These are phyloP conservation scores for Epichloe sibirici DNA, from an alignment of 2,329 filamentous ascomycete species.

Conservation along the genomic window DNA sequence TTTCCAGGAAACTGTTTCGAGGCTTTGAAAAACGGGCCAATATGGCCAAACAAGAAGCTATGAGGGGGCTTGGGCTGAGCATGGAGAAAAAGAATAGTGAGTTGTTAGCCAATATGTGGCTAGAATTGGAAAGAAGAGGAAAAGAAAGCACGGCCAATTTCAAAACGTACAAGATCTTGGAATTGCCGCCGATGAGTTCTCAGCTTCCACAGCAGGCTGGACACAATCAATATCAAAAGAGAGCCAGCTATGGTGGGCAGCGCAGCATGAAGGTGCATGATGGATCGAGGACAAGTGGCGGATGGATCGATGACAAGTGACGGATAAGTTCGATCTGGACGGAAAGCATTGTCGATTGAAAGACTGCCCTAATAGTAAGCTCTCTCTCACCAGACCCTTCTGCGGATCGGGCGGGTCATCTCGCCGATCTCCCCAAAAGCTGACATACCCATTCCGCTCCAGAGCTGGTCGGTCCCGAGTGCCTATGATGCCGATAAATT, in stretches of 20 bases:
- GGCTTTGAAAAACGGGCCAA: not conserved
- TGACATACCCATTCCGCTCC: no score
- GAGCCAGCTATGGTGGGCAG: not conserved
- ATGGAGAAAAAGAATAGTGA: not conserved
- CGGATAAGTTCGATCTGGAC: not conserved
- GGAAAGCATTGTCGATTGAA: not conserved
- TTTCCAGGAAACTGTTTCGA: not conserved
- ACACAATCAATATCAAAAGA: not conserved
- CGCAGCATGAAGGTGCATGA: not conserved
- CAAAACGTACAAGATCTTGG: not conserved
- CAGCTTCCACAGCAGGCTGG: not conserved
- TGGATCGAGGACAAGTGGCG: not conserved
- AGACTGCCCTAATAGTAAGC: no score
- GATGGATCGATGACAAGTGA: not conserved
- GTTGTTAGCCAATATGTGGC: not conserved
- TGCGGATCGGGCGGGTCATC: not conserved
- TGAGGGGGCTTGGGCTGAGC: slow-evolving; percentile 1
- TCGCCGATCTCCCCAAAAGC: no score
- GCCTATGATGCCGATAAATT: no score
- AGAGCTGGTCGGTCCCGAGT: no score
- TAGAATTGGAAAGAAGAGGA: not conserved
- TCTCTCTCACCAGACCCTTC: no score
- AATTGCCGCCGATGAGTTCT: not conserved
- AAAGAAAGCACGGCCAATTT: not conserved
- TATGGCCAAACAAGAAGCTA: not conserved